Conservation (phyloP, 148 eudicot genomes). For the Chenopodium quinoa region DNA sequence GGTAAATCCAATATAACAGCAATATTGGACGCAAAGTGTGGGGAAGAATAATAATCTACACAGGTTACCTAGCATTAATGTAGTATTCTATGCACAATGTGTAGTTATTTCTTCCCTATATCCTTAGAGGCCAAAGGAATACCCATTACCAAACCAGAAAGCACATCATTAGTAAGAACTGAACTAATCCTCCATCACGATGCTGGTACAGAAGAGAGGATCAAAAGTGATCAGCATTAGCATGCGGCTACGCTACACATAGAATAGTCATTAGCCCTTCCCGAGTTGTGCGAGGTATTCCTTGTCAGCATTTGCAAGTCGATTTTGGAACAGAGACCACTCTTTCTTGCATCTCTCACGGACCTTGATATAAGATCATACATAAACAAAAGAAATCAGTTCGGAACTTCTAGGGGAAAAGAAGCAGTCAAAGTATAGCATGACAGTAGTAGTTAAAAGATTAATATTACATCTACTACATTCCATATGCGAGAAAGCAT, state of each 20-base stretch:
- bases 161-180: constrained; percentile 18
- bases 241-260: not conserved
- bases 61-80: constrained; percentile 14
- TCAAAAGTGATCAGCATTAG: constrained; percentile 9
- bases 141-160: not conserved
- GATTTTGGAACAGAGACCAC: constrained; percentile 80
- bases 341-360: constrained; percentile 79
- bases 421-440: not conserved
- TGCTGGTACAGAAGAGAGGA: constrained; percentile 8
- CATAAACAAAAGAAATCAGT: not conserved
- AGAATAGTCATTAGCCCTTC: constrained; percentile 22
- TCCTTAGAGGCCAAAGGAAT: constrained; percentile 7
- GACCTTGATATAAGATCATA: constrained; percentile 41
- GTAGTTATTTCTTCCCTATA: not conserved
- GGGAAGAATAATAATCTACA: not conserved
- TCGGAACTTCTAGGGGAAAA: not conserved
- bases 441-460: not conserved
- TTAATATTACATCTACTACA: not conserved
- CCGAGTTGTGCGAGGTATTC: constrained; percentile 49
- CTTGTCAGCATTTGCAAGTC: constrained; percentile 70
- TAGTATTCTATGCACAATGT: constrained; percentile 30
- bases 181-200: constrained; percentile 4
- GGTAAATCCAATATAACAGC: not conserved
- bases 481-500: not conserved
- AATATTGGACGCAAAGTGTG: not conserved